A percentile compares a stretch with the other conserved stretches of the same genome.
Conservation (phyloP, 129 eudicot species). For the Flaveria ramosissima region DNA sequence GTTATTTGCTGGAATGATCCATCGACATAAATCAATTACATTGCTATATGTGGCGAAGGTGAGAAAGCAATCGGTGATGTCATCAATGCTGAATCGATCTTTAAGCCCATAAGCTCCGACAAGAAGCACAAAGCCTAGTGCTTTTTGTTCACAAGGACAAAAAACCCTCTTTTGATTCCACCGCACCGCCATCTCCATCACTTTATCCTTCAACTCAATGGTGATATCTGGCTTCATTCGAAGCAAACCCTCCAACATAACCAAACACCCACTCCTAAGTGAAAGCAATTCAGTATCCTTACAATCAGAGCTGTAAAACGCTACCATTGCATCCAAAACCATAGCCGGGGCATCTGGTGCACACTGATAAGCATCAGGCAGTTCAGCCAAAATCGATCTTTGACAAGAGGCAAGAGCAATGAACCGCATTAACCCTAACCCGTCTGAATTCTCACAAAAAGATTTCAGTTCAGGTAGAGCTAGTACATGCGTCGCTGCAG, state of each 20-base stretch:
- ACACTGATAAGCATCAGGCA: conserved; percentile 41
- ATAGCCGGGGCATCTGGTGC: conserved; percentile 47
- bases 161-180: conserved; percentile 38
- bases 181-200: conserved; percentile 35
- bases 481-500: background rate
- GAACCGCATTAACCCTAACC: conserved; percentile 4
- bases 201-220: conserved; percentile 37
- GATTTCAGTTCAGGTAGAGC: background rate
- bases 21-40: conserved; percentile 34
- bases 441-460: background rate
- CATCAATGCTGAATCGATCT: conserved; percentile 27
- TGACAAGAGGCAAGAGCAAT: conserved; percentile 22
- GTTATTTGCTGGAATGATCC: conserved; percentile 32
- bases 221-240: conserved; percentile 21
- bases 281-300: conserved; percentile 1
- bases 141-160: background rate
- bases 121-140: conserved; percentile 45
- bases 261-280: conserved; percentile 34
- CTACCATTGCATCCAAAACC: conserved; percentile 44
- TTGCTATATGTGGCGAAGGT: conserved; percentile 16
- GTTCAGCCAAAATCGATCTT: conserved; percentile 22
- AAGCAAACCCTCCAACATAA: conserved; percentile 50
- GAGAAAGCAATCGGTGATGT: conserved; percentile 39
- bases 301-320: conserved; percentile 19
- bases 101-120: conserved; percentile 40